Evolutionary conservation across 768 basidiomycete species (phyloP), one percentile per base, ranked within the genome.

Genomic region (Ramaria sp.): DNA sequence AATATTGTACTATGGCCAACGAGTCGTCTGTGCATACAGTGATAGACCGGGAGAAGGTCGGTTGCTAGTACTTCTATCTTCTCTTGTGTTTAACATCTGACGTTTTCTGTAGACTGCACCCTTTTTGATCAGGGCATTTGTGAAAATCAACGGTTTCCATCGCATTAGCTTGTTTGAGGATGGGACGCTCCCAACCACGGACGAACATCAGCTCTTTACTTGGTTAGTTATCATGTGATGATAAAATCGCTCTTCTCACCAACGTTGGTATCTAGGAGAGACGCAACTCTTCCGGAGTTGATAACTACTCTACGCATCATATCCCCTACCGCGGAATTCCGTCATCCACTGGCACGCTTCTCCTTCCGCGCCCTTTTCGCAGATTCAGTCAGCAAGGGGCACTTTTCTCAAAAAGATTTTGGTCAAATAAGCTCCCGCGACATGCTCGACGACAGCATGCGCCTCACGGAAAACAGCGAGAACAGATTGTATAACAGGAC

Each of bases 381-480:
- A 3, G 88, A 89, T 64, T 72, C 81, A 8, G 74, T 78, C 5
- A 79, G 78, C 65, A 81, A 83, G 59, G 88, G 87, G 5, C 77
- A 79, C 15, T 85, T 82, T 59, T 71, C 81, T 0, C 77, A 79
- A 64, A 89, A 89, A 69, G 88, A 91, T 41, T 78, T 91, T 41
- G 88, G 88, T 25, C 77, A 77, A 61, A 83, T 91, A 37, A 85
- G 87, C 66, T 86, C 87, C 42, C 82, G 88, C 58, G 89, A 90
- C 67, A 85, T 90, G 59, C 77, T 88, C 2, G 87, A 87, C 47
- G 88, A 88, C 65, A 48, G 42, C 60, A n/a, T 45, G 30, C 44
- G 8, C 16, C 32, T 16, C 20, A 51, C 13, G 13, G 43, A 38
- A 15, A 32, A n/a, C 38, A 71, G 65, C 1, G 77, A 79, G 42